phyloP scores from a whole-genome alignment of 257 asterid species.

The Nicotiana tomentosiformis region DNA sequence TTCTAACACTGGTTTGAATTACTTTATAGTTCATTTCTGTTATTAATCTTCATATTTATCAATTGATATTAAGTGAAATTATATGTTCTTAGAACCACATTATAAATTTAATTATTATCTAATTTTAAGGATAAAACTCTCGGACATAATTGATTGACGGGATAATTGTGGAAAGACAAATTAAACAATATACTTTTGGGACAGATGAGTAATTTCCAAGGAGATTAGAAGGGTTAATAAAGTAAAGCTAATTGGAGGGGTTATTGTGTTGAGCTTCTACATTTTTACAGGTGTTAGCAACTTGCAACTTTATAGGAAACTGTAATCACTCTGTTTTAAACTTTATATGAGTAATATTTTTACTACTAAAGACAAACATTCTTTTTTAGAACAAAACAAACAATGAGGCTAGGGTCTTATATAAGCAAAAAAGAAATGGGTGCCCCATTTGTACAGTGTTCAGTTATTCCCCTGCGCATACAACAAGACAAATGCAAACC shows the following conservation, averaged over 20 bases:
- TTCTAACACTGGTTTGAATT: too few relatives aligned
- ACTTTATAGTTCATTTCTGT: too few relatives aligned
- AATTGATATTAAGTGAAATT: too few relatives aligned
- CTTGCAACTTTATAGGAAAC: not conserved
- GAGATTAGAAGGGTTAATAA: not conserved
- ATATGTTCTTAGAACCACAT: too few relatives aligned
- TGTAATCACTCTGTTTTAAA: not conserved
- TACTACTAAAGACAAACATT: not conserved
- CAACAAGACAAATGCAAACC: slow-evolving; percentile 4
- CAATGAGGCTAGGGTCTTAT: not conserved
- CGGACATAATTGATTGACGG: too few relatives aligned
- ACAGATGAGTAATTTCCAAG: not conserved
- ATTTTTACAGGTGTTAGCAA: not conserved
- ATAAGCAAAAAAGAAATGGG: not conserved
- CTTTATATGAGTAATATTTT: too few relatives aligned
- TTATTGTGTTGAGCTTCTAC: not conserved
- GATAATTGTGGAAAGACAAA: not conserved
- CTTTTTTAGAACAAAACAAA: not conserved
- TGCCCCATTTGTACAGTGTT: not conserved
- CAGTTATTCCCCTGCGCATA: not conserved
- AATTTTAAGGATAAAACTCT: too few relatives aligned
- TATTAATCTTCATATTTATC: too few relatives aligned
- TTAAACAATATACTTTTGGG: not conserved
- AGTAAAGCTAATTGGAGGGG: not conserved
- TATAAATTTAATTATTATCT: too few relatives aligned